phyloP scores from a whole-genome alignment of 2,329 filamentous ascomycete genomes.

The Gliomastix tumulicola region DNA sequence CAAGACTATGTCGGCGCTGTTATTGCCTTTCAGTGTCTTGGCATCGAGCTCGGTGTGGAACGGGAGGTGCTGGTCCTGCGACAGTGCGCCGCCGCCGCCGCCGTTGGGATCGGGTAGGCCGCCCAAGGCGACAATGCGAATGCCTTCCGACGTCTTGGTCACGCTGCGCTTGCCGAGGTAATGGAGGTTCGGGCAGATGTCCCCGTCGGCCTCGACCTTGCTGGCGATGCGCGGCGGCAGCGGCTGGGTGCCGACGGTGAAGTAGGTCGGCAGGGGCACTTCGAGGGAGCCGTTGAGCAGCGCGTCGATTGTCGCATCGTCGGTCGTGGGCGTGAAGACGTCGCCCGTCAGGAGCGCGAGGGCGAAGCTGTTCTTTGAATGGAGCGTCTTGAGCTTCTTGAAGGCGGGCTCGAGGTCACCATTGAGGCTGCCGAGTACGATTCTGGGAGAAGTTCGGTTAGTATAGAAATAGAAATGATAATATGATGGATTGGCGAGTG shows the following conservation, averaged over 20 bases:
- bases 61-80: conserved; percentile 68
- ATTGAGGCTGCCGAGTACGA: conserved; percentile 77
- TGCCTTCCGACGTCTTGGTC: conserved; percentile 82
- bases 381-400: conserved; percentile 70
- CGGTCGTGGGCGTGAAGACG: conserved; percentile 60
- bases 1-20: conserved; percentile 77
- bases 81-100: conserved; percentile 53
- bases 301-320: conserved; percentile 50
- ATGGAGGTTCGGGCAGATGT: conserved; percentile 84
- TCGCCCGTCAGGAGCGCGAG: conserved; percentile 82
- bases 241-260: conserved; percentile 68
- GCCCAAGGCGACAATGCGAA: conserved; percentile 81
- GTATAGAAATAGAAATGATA: too few relatives aligned
- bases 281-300: conserved; percentile 67
- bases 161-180: conserved; percentile 82
- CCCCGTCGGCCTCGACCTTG: conserved; percentile 65
- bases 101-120: conserved; percentile 60
- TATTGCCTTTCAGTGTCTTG: conserved; percentile 66
- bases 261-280: conserved; percentile 83
- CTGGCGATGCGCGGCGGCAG: conserved; percentile 65
- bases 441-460: conserved; percentile 33
- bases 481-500: too few relatives aligned
- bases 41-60: conserved; percentile 73
- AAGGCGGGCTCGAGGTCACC: conserved; percentile 73
- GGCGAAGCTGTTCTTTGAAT: conserved; percentile 81